phyloP scores from a whole-genome alignment of 345 rosid species.

The Camelina neglecta region DNA sequence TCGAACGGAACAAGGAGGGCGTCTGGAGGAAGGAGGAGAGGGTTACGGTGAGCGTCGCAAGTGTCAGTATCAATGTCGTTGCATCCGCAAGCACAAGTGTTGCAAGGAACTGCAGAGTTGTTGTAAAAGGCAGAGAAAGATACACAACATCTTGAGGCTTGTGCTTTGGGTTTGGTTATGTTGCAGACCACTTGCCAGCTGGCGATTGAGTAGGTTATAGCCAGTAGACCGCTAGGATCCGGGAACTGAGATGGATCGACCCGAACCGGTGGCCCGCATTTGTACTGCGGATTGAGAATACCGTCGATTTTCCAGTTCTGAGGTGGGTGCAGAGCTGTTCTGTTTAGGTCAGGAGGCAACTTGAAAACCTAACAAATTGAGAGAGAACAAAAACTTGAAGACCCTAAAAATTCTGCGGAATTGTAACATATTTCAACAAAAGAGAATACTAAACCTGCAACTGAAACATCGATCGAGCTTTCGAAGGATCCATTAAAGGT shows the following conservation, averaged over 20 bases:
- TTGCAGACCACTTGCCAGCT: constrained; percentile 89
- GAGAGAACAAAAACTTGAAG: not conserved
- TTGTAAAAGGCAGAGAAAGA: constrained; percentile 93
- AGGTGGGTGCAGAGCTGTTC: constrained; percentile 78
- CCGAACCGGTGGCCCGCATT: constrained; percentile 74
- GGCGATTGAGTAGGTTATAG: constrained; percentile 55
- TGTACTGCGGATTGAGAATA: constrained; percentile 64
- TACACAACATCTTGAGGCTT: constrained; percentile 77
- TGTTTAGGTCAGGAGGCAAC: constrained; percentile 69
- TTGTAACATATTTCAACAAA: not conserved
- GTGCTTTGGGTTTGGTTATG: constrained; percentile 67
- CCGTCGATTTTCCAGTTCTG: constrained; percentile 76
- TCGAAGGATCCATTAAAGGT: constrained; percentile 58
- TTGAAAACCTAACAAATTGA: constrained; percentile 47
- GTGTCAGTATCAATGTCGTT: constrained; percentile 45
- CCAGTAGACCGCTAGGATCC: constrained; percentile 65
- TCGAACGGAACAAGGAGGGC: constrained; percentile 77
- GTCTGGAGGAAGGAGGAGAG: constrained; percentile 79
- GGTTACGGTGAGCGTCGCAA: constrained; percentile 56
- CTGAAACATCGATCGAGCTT: constrained; percentile 74
- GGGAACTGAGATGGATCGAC: constrained; percentile 81
- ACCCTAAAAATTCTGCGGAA: not conserved
- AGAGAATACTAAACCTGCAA: constrained; percentile 49
- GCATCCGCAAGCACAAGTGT: constrained; percentile 95
- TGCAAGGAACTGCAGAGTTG: constrained; percentile 78